These are phyloP conservation scores for Xylogone sp. DNA, from an alignment of 2,329 filamentous ascomycete genomes.

Conservation along the genomic window DNA sequence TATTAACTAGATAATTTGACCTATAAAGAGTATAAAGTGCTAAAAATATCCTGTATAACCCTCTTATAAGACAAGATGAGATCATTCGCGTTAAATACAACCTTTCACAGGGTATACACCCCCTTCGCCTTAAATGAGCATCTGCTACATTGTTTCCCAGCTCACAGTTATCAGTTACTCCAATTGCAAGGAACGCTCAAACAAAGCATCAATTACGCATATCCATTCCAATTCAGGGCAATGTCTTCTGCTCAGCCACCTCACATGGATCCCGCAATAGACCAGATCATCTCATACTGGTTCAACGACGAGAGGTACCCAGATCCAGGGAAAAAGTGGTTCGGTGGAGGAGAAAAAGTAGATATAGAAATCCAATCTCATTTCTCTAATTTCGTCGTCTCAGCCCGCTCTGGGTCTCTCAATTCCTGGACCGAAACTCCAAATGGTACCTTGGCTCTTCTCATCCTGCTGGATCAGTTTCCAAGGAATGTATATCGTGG, in stretches of 20 bases:
- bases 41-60: too few relatives aligned
- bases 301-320: conserved; percentile 6
- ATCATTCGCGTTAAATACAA: not conserved
- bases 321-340: conserved; percentile 12
- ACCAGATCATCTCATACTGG: conserved; percentile 14
- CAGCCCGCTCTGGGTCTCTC: conserved; percentile 12
- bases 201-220: not conserved
- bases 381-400: conserved; percentile 9
- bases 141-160: not conserved
- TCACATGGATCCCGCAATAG: conserved; percentile 8
- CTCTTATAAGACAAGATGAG: not conserved
- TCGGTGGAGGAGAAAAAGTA: conserved; percentile 7
- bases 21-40: too few relatives aligned
- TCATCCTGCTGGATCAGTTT: conserved; percentile 36
- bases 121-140: too few relatives aligned
- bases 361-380: conserved; percentile 13
- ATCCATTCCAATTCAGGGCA: conserved; percentile 6
- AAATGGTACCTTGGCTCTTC: conserved; percentile 28
- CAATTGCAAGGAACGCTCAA: not conserved
- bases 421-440: conserved; percentile 11
- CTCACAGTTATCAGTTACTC: not conserved
- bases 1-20: too few relatives aligned
- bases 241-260: conserved; percentile 11
- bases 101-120: not conserved
- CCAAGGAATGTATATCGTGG: conserved; percentile 33